Conservation (phyloP, 1,284 basidiomycete genomes). For the Leccinum solheimii region DNA sequence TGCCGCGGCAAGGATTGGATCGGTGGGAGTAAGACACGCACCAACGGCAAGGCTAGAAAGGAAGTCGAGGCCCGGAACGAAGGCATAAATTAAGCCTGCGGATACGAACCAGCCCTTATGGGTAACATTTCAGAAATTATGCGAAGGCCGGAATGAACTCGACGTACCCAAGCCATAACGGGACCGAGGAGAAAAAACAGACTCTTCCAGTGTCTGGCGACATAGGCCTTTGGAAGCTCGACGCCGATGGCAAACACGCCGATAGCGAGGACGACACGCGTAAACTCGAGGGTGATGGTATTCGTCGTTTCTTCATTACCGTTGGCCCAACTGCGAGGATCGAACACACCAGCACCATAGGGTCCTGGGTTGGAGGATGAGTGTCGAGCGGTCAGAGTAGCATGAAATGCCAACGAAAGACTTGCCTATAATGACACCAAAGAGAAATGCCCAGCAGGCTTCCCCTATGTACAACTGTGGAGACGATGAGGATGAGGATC, state of each 20-base stretch:
- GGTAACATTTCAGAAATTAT: slow-evolving; percentile 4
- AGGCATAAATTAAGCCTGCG: slow-evolving; percentile 83
- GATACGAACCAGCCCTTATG: slow-evolving; percentile 88
- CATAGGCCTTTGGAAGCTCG: slow-evolving; percentile 91
- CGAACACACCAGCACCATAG: slow-evolving; percentile 82
- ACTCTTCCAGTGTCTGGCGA: slow-evolving; percentile 88
- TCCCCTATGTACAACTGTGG: slow-evolving; percentile 88
- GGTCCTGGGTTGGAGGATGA: slow-evolving; percentile 55
- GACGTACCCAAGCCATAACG: slow-evolving; percentile 83
- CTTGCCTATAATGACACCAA: slow-evolving; percentile 88
- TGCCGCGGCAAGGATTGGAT: slow-evolving; percentile 88
- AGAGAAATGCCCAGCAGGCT: slow-evolving; percentile 93
- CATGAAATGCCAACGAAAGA: slow-evolving; percentile 2
- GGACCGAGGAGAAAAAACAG: slow-evolving; percentile 86
- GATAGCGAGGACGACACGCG: slow-evolving; percentile 94
- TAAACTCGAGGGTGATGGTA: slow-evolving; percentile 85
- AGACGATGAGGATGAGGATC: slow-evolving; percentile 12
- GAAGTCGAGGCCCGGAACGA: slow-evolving; percentile 86
- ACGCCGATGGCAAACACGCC: slow-evolving; percentile 99
- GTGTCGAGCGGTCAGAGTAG: neutral
- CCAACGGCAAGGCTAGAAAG: slow-evolving; percentile 87
- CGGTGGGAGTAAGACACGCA: slow-evolving; percentile 95
- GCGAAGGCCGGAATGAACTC: slow-evolving; percentile 12
- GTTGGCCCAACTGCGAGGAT: slow-evolving; percentile 82
- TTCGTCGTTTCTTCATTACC: slow-evolving; percentile 56